Percentiles rank a stretch among this genome's conserved stretches.
Conservation (phyloP, 148 eudicot species). For the Silene uniflora region DNA sequence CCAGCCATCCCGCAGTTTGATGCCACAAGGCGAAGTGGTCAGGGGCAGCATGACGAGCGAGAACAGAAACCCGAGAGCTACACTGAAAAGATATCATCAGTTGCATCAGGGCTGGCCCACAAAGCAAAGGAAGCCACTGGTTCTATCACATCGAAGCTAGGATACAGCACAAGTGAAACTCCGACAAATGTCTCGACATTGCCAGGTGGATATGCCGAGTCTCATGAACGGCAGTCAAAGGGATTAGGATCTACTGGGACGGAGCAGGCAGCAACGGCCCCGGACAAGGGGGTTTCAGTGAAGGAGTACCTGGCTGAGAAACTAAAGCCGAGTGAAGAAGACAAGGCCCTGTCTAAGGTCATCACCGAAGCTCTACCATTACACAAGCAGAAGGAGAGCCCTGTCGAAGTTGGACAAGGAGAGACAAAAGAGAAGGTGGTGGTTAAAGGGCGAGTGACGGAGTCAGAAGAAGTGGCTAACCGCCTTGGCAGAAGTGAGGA, state of each 20-base stretch:
- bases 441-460: constrained; percentile 49
- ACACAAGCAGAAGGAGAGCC: constrained; percentile 23
- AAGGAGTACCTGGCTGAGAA: constrained; percentile 57
- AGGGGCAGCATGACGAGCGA: not conserved
- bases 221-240: too few relatives aligned
- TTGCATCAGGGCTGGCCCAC: constrained; percentile 22
- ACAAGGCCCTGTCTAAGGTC: constrained; percentile 48
- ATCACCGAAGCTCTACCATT: constrained; percentile 38
- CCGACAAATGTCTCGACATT: not conserved
- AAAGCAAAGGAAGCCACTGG: constrained; percentile 31
- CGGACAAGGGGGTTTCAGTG: constrained; percentile 48
- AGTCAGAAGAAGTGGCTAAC: constrained; percentile 49
- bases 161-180: constrained; percentile 17
- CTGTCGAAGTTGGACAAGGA: not conserved
- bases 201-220: constrained; percentile 28
- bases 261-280: not conserved
- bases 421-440: constrained; percentile 2
- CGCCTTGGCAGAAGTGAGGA: constrained; percentile 36
- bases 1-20: constrained; percentile 9
- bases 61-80: constrained; percentile 24
- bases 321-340: constrained; percentile 62
- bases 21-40: constrained; percentile 2
- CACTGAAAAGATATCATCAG: constrained; percentile 25
- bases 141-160: constrained; percentile 25
- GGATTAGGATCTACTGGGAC: too few relatives aligned